These are phyloP conservation scores for Gonium pectorale DNA, from an alignment of 139 green algal species.

Conservation along the genomic window DNA sequence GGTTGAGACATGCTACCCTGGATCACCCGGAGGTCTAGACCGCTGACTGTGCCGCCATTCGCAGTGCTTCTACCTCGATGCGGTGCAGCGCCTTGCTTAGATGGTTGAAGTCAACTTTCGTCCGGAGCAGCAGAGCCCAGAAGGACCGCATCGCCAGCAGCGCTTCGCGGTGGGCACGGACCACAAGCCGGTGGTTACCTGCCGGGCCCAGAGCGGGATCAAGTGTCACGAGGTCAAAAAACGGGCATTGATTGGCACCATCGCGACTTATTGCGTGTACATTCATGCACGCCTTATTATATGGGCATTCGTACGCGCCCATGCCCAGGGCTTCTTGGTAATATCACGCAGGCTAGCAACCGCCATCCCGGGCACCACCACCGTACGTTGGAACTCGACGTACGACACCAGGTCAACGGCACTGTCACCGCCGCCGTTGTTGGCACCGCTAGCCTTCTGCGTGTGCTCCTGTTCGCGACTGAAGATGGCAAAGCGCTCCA, in stretches of 20 bases:
- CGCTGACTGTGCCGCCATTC: not conserved
- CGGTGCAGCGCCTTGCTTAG: not conserved
- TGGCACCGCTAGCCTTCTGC: conserved; percentile 28
- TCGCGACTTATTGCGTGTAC: no score
- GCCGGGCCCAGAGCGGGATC: no score
- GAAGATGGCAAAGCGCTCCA: conserved; percentile 55
- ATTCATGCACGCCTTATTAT: no score
- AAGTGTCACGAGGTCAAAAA: no score
- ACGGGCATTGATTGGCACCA: no score
- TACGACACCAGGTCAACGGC: conserved; percentile 46
- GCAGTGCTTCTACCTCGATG: not conserved
- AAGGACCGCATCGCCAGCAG: conserved; percentile 40
- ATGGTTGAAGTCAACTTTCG: conserved; percentile 12
- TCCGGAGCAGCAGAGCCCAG: conserved; percentile 41
- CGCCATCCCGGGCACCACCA: no score
- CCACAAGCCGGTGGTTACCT: conserved; percentile 38
- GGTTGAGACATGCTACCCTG: not conserved
- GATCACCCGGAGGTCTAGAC: not conserved
- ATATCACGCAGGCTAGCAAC: no score
- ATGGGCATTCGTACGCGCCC: no score
- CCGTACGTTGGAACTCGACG: conserved; percentile 52
- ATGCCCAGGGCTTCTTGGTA: no score
- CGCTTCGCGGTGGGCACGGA: conserved; percentile 33
- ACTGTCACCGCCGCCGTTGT: not conserved
- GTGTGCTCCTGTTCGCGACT: conserved; percentile 48